Conservation (phyloP, 306 rosid genomes). For the Cucurbita argyrosperma region DNA sequence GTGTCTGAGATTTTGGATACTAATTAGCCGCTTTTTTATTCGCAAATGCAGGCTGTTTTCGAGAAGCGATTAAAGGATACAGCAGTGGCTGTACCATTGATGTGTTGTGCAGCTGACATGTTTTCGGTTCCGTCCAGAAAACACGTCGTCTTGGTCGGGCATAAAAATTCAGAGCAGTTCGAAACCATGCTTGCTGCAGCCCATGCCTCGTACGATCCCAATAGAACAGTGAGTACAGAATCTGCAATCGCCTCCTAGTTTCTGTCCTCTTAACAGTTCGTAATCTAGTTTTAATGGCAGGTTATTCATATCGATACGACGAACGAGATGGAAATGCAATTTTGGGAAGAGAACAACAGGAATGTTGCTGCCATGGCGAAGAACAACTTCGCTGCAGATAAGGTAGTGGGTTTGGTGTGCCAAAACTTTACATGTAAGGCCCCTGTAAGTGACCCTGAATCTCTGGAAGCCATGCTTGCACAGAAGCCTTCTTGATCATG, state of each 20-base stretch:
- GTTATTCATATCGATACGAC: slow-evolving; percentile 66
- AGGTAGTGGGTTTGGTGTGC: slow-evolving; percentile 67
- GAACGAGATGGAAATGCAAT: slow-evolving; percentile 47
- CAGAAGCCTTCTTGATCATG: slow-evolving; percentile 15
- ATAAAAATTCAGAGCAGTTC: slow-evolving; percentile 29
- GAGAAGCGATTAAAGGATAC: slow-evolving; percentile 56
- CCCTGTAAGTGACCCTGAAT: slow-evolving; percentile 30
- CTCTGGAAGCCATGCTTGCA: slow-evolving; percentile 44
- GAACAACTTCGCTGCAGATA: slow-evolving; percentile 27
- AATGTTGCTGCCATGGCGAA: slow-evolving; percentile 58
- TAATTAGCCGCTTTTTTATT: neutral
- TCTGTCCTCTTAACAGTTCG: neutral
- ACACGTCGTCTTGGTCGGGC: slow-evolving; percentile 76
- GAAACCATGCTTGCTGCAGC: slow-evolving; percentile 58
- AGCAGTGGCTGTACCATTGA: slow-evolving; percentile 91
- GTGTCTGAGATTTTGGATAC: neutral
- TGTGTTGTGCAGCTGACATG: slow-evolving; percentile 91
- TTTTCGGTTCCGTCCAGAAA: slow-evolving; percentile 38
- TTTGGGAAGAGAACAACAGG: slow-evolving; percentile 74
- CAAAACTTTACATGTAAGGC: slow-evolving; percentile 74
- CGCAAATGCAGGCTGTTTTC: slow-evolving; percentile 59
- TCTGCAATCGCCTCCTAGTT: neutral
- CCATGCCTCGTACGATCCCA: slow-evolving; percentile 60
- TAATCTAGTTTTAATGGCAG: slow-evolving; percentile 16
- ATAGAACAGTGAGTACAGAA: slow-evolving; percentile 50